A percentile compares a stretch with the other conserved stretches of the same genome.
Conservation (phyloP, 495 filamentous ascomycete genomes). For the Tuber aestivum region DNA sequence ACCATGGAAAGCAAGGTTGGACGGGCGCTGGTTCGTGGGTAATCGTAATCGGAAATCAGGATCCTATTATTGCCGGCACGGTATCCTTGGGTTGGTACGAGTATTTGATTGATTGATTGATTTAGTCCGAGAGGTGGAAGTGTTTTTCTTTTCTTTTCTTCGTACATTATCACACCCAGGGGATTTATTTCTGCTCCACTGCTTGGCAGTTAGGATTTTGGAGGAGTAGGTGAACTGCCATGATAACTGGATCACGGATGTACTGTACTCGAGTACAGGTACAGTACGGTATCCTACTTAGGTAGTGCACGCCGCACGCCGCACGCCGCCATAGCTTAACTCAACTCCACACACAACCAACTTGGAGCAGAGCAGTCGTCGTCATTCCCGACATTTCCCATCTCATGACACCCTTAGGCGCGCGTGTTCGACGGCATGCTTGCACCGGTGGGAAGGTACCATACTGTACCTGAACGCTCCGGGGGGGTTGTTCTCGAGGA, state of each 20-base stretch:
- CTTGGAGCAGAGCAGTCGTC: too few relatives aligned
- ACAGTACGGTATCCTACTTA: not conserved
- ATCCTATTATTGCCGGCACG: not conserved
- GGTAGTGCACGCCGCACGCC: not conserved
- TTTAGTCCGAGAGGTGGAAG: not conserved
- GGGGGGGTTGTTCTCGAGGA: not conserved
- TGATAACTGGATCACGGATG: not conserved
- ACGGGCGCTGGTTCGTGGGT: not conserved
- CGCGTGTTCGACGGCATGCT: not conserved
- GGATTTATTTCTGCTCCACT: not conserved
- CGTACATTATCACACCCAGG: not conserved
- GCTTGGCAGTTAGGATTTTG: not conserved
- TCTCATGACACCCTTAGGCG: not conserved
- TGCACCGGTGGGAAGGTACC: not conserved
- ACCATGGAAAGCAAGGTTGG: not conserved
- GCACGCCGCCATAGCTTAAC: not conserved
- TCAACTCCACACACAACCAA: not conserved
- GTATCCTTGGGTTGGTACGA: not conserved
- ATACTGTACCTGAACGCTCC: not conserved
- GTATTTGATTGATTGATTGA: not conserved
- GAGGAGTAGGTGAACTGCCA: not conserved
- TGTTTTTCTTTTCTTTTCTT: not conserved
- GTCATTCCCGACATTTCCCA: not conserved
- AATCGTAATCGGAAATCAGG: conserved; percentile 4
- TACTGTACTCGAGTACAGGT: too few relatives aligned